Percentiles rank a stretch among this genome's conserved stretches.
Evolutionary conservation across 148 eudicot species (phyloP).

Genomic region (Rhododendron simsii): DNA sequence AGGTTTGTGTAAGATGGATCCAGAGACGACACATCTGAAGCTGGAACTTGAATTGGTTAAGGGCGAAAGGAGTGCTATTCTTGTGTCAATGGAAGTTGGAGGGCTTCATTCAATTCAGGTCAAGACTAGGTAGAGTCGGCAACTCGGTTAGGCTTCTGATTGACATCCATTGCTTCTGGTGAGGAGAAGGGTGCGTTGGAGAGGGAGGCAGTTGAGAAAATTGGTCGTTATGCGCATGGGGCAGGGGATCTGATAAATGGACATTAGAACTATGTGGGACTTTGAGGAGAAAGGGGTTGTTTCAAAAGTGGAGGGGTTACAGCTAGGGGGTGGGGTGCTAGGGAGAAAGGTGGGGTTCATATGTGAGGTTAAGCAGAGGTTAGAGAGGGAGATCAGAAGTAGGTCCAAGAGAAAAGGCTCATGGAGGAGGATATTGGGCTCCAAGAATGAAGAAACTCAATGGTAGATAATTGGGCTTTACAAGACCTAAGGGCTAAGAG

Average conservation of each 20-base stretch:
- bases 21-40: neutral
- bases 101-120: neutral
- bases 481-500: neutral
- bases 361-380: neutral
- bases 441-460: neutral
- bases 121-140: neutral
- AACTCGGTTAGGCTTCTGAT: neutral
- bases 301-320: neutral
- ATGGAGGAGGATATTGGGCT: neutral
- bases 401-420: neutral
- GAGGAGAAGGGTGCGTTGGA: neutral
- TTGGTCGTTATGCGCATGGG: neutral
- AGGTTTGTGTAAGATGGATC: neutral
- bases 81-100: neutral
- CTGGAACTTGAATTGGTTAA: neutral
- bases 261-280: neutral
- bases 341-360: neutral
- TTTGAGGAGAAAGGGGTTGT: neutral
- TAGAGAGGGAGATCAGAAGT: neutral
- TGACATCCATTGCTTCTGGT: neutral
- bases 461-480: neutral
- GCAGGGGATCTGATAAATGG: neutral
- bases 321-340: neutral
- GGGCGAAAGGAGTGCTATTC: neutral
- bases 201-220: neutral